phyloP scores from a whole-genome alignment of 306 rosid genomes.

The Lathyrus aphaca region DNA sequence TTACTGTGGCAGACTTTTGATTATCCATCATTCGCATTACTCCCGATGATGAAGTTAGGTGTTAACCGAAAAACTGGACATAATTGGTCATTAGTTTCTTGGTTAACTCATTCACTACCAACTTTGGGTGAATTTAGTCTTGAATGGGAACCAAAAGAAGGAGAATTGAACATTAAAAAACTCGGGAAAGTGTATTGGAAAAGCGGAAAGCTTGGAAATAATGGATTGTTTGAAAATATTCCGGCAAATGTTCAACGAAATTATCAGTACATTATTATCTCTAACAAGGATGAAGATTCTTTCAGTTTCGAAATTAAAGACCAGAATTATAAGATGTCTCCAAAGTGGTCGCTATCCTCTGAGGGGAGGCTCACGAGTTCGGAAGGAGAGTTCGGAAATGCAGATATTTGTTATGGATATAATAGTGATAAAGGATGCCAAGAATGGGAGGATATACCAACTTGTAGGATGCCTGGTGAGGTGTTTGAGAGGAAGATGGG shows the following conservation, averaged over 20 bases:
- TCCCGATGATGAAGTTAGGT: conserved; percentile 42
- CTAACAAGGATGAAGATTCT: background rate
- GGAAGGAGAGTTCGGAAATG: background rate
- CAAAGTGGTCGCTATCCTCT: background rate
- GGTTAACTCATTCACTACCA: no score
- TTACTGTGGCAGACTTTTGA: conserved; percentile 44
- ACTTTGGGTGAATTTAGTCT: background rate
- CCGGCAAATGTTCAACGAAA: background rate
- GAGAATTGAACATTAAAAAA: background rate
- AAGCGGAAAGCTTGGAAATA: conserved; percentile 14
- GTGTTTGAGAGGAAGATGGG: background rate
- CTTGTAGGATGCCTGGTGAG: background rate
- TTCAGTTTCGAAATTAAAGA: background rate
- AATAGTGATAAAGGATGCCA: background rate
- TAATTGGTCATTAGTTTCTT: background rate
- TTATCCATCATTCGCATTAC: background rate
- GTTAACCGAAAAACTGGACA: conserved; percentile 15
- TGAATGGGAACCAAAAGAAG: conserved; percentile 3
- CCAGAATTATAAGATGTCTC: background rate
- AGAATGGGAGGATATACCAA: conserved; percentile 12
- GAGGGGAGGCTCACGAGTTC: background rate
- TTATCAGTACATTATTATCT: background rate
- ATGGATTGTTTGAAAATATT: background rate
- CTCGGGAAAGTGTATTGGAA: background rate
- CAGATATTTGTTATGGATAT: background rate